These are phyloP conservation scores for Picochlorum sp. DNA, from an alignment of 139 green algal species.

Conservation along the genomic window DNA sequence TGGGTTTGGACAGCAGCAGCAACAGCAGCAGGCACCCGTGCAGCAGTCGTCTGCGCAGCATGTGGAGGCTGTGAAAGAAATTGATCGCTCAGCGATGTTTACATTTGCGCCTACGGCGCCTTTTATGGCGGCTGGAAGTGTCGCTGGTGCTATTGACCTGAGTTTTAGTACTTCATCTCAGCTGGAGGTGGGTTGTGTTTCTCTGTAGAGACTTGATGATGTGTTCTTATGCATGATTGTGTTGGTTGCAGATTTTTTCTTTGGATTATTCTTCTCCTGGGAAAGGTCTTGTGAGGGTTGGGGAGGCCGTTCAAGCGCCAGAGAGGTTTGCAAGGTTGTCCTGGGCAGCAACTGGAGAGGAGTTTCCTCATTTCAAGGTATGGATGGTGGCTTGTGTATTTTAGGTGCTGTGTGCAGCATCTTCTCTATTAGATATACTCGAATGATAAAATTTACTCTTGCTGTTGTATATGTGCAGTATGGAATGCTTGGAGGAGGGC, in stretches of 20 bases:
- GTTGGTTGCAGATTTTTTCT: constrained; percentile 50
- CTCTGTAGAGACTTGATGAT: not conserved
- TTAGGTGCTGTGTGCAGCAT: no score
- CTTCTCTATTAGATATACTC: no score
- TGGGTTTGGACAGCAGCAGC: not conserved
- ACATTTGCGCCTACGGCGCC: constrained; percentile 61
- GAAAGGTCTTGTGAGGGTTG: constrained; percentile 35
- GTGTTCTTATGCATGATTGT: not conserved
- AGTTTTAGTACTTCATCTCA: constrained; percentile 67
- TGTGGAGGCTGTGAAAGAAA: constrained; percentile 61
- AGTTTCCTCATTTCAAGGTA: constrained; percentile 10
- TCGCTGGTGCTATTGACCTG: constrained; percentile 83
- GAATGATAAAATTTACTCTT: no score
- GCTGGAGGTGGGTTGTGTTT: constrained; percentile 54
- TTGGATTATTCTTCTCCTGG: constrained; percentile 51
- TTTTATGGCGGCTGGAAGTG: constrained; percentile 74
- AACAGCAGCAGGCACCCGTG: not conserved
- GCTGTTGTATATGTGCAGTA: constrained; percentile 48
- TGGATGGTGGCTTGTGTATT: not conserved
- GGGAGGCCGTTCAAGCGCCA: constrained; percentile 49
- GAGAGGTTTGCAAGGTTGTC: constrained; percentile 83
- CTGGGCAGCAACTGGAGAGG: constrained; percentile 53
- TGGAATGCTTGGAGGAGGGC: constrained; percentile 85
- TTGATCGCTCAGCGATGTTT: constrained; percentile 59
- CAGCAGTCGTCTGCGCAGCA: not conserved